Base-by-base conservation (phyloP, 2,329 filamentous ascomycete species). In the Scedosporium apiospermum region DNA sequence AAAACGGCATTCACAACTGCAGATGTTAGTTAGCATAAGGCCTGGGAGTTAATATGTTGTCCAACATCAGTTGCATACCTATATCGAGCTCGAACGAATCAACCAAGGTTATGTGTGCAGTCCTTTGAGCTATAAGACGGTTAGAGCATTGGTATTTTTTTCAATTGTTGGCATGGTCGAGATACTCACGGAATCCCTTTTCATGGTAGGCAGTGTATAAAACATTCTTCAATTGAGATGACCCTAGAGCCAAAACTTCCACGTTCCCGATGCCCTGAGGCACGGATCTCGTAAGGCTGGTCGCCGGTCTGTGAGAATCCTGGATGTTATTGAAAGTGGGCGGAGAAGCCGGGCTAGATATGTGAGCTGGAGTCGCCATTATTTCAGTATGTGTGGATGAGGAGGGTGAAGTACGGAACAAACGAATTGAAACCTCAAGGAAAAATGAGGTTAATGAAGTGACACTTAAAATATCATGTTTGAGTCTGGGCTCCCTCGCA, bases 161-260 rank as follows among this genome's bases (percentile, higher is more conserved):
- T 14, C 6, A 58, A 58, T 38, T 58, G 6, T 16, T 57, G 10
- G 14, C 26, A n/a, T 16, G 6, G 27, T 3, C 55, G 1, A 7
- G 27, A n/a, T 23, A 58, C 55, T 34, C 21, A 61, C 60, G 49
- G 7, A 61, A 34, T 12, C 60, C 60, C 16, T 61, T 61, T 41
- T 61, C 60, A 57, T 61, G 60, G 18, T 61, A 61, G 21, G 60
- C 60, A 2, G 60, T 61, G 26, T 61, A 61, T 26, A 61, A 34
- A 6, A 61, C 18, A 57, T 61, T 51, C 46, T 61, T 61, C 21
- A 61, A 34, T 2, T 61, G 49, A 7, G 60, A 61, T 5, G 60
- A 44, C 16, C 60, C 60, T 3, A 61, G 49, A 10, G 34, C 60
- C 9, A 61, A 23, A 21, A 61, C 23, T 3, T 61, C 46, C n/a